Percentiles rank a stretch among this genome's conserved stretches.
These are phyloP conservation scores for Phyllosticta citriasiana DNA, from an alignment of 2,329 filamentous ascomycete species.

Conservation along the genomic window DNA sequence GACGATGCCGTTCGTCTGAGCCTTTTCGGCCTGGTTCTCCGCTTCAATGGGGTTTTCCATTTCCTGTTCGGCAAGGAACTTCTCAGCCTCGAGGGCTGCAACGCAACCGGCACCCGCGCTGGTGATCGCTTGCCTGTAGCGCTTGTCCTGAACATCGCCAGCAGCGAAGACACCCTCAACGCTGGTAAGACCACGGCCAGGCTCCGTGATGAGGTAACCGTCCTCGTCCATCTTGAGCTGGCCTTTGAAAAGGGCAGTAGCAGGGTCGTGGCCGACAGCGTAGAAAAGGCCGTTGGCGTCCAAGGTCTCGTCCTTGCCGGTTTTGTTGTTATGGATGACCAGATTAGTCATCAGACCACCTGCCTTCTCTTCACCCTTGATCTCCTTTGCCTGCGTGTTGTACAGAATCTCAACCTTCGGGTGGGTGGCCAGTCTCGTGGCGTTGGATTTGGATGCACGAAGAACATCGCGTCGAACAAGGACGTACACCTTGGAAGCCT, in stretches of 20 bases:
- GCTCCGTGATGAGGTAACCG: constrained; percentile 80
- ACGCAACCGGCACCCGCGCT: constrained; percentile 93
- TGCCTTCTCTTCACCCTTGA: constrained; percentile 68
- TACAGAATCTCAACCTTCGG: constrained; percentile 86
- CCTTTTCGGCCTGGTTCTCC: constrained; percentile 41
- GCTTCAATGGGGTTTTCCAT: constrained; percentile 37
- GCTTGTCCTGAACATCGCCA: constrained; percentile 97
- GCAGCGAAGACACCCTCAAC: constrained; percentile 90
- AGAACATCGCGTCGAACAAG: constrained; percentile 81
- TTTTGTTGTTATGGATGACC: constrained; percentile 67
- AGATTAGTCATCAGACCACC: constrained; percentile 78
- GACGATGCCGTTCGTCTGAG: constrained; percentile 43
- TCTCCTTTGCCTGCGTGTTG: constrained; percentile 71
- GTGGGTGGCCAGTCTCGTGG: constrained; percentile 68
- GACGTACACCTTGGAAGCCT: constrained; percentile 88
- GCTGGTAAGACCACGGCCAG: constrained; percentile 81
- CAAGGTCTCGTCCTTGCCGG: constrained; percentile 69
- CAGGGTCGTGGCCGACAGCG: constrained; percentile 92
- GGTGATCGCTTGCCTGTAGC: constrained; percentile 94
- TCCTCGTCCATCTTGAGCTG: constrained; percentile 83
- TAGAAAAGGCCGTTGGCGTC: constrained; percentile 93
- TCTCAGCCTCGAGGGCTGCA: constrained; percentile 91
- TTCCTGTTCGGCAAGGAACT: constrained; percentile 67
- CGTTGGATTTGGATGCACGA: constrained; percentile 86
- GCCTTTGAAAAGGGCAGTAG: constrained; percentile 79